Conservation (phyloP, 257 asterid genomes). For the Scutellaria minor region DNA sequence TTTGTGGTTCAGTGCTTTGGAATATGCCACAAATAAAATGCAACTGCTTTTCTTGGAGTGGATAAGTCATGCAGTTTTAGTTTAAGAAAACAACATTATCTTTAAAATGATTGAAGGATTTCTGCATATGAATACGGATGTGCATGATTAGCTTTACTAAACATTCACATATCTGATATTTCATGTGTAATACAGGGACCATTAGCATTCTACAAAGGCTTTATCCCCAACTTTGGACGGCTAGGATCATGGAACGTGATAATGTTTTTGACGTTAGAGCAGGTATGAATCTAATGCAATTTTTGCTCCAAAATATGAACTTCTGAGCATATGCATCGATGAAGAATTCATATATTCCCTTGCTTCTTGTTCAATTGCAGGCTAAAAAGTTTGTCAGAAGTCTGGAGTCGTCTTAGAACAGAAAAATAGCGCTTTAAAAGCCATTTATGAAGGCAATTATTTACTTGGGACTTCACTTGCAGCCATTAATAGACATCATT, state of each 20-base stretch:
- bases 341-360: background rate
- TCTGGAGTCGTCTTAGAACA: conserved; percentile 61
- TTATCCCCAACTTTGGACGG: conserved; percentile 92
- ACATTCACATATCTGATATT: background rate
- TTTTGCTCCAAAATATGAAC: conserved; percentile 6
- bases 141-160: background rate
- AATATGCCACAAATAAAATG: background rate
- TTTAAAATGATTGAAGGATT: background rate
- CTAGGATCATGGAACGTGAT: conserved; percentile 96
- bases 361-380: conserved; percentile 47
- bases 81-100: background rate
- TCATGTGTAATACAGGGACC: conserved; percentile 70
- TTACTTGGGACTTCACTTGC: conserved; percentile 8
- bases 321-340: background rate
- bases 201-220: conserved; percentile 92
- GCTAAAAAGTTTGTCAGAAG: conserved; percentile 71
- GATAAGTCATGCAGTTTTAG: background rate
- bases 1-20: background rate
- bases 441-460: conserved; percentile 1
- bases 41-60: background rate
- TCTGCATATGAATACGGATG: background rate
- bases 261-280: conserved; percentile 94
- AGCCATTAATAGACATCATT: conserved; percentile 3
- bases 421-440: conserved; percentile 24
- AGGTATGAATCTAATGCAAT: conserved; percentile 50